Percentiles rank a stretch among this genome's conserved stretches.
These are phyloP conservation scores for Candida tetrigidarum DNA, from an alignment of 1,139 yeast genomes.

Conservation along the genomic window DNA sequence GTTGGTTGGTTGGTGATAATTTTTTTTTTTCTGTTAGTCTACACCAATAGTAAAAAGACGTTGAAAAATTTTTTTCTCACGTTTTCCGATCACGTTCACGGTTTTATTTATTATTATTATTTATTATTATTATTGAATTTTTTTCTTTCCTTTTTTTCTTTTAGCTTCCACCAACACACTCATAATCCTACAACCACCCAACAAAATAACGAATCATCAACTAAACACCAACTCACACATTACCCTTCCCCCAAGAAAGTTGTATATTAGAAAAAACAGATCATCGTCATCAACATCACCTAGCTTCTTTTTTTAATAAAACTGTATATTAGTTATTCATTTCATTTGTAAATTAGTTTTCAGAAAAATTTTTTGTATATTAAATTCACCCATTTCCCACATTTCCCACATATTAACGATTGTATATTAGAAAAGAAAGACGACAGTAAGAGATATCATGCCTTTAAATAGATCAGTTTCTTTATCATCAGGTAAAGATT, in stretches of 20 bases:
- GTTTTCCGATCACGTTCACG: neutral
- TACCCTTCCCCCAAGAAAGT: neutral
- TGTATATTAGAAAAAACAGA: conserved; percentile 3
- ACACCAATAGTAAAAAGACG: neutral
- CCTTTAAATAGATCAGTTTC: conserved; percentile 22
- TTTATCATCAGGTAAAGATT: conserved; percentile 20
- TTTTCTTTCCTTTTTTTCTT: too few relatives aligned
- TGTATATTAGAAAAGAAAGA: conserved; percentile 7
- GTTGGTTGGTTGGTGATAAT: neutral
- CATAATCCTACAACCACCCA: too few relatives aligned
- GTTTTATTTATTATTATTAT: neutral
- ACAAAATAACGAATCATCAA: too few relatives aligned
- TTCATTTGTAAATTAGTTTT: conserved; percentile 4
- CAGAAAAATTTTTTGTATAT: neutral
- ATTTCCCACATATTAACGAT: too few relatives aligned
- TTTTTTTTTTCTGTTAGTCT: too few relatives aligned
- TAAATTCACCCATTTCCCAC: neutral
- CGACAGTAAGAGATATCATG: conserved; percentile 1
- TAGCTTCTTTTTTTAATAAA: too few relatives aligned
- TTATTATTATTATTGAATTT: too few relatives aligned
- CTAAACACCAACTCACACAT: neutral
- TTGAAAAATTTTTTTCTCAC: neutral
- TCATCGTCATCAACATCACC: too few relatives aligned
- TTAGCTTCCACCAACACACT: too few relatives aligned
- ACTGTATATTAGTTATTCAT: conserved; percentile 4